Evolutionary conservation across 208 protist genomes (phyloP), one percentile per base, ranked within the genome.

Genomic region (Trypanosoma mega): DNA sequence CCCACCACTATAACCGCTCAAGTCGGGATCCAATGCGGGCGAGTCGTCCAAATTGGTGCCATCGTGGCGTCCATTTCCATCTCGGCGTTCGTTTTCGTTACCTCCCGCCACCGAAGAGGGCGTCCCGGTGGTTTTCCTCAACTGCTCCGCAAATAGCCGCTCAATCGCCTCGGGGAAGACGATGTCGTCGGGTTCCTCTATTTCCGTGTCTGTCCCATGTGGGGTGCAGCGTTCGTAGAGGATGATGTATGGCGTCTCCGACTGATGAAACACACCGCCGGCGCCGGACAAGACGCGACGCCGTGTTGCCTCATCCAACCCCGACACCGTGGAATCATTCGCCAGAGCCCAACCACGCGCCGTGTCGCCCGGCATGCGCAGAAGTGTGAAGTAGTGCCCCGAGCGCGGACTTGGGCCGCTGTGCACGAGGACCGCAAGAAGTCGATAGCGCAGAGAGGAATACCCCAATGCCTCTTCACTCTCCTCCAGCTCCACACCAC

Each of bases 341-440:
- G 82, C 74, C 70, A 84, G 74, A 29, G 82, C 72, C 82, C 82
- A 88, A 30, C 52, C 33, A 31, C 44, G 20, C 3, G 20, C 12
- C 23, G n/a, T 49, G 12, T 44, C 41, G 12, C 45, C 16, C 12
- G 33, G 45, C 16, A 6, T 27, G 9, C 56, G 49, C 18, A 73
- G 63, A 11, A 92, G 21, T 6, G 69, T 74, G 47, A 81, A 92
- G 62, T 92, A 92, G 45, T 87, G 80, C 12, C 85, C 85, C 45
- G 74, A 83, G 45, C 55, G 69, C 8, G 75, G 77, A 11, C 73
- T 82, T n/a, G 62, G 45, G 24, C 85, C 85, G 59, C 78, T 92
- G 68, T 92, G 85, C 11, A 92, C 56, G 26, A 92, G 63, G 18
- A 92, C 72, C 0, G 68, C 66, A 26, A 51, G 61, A 16, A 92